Conservation (phyloP, 768 basidiomycete genomes). For the Mycena galericulata region DNA sequence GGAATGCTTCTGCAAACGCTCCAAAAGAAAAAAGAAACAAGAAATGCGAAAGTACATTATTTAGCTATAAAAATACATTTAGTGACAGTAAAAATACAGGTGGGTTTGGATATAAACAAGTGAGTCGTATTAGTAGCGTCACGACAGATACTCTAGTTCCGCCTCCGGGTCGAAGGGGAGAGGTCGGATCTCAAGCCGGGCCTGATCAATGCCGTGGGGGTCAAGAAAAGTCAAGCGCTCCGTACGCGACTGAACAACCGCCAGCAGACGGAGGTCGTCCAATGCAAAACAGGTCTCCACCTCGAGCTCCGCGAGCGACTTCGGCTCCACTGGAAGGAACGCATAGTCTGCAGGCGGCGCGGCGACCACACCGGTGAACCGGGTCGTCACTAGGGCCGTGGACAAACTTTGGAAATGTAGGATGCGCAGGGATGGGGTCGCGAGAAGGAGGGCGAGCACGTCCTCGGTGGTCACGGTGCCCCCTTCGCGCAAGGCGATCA, state of each 20-base stretch:
- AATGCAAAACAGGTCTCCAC: not conserved
- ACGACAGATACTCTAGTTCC: too few relatives aligned
- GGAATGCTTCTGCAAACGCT: too few relatives aligned
- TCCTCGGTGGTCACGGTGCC: not conserved
- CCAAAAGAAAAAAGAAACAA: too few relatives aligned
- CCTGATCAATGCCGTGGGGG: slow-evolving; percentile 16
- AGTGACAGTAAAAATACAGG: too few relatives aligned
- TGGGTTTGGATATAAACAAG: too few relatives aligned
- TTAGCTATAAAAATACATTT: too few relatives aligned
- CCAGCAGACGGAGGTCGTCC: not conserved
- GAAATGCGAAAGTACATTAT: too few relatives aligned
- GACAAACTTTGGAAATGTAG: slow-evolving; percentile 17
- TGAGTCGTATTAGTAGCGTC: too few relatives aligned
- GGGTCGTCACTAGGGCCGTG: slow-evolving; percentile 19
- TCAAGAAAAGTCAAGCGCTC: slow-evolving; percentile 1
- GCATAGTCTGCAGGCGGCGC: slow-evolving; percentile 8
- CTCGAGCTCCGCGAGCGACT: slow-evolving; percentile 22
- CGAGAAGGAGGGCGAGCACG: slow-evolving; percentile 24
- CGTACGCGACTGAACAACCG: not conserved
- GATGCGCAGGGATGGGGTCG: slow-evolving; percentile 25
- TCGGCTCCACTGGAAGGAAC: slow-evolving; percentile 4
- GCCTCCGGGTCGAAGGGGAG: too few relatives aligned
- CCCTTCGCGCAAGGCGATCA: slow-evolving; percentile 21
- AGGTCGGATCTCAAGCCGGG: slow-evolving; percentile 2
- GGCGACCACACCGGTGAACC: slow-evolving; percentile 4